phyloP scores from a whole-genome alignment of 305 asterid species.

The Caryopteris hybrid region DNA sequence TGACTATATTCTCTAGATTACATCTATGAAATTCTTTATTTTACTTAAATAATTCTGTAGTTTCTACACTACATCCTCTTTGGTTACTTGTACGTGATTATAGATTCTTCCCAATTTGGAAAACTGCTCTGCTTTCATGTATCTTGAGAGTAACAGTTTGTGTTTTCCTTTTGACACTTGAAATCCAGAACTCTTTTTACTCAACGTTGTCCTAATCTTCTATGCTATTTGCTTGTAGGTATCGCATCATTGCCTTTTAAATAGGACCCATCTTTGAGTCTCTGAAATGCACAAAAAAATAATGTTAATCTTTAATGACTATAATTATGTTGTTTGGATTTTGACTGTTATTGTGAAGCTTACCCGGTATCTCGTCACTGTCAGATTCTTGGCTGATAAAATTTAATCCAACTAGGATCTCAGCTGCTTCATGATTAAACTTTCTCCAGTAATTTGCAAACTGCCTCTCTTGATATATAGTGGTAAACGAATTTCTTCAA shows the following conservation, averaged over 20 bases:
- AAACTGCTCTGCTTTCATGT: not conserved
- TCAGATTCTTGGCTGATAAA: not conserved
- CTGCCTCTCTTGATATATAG: conserved; percentile 6
- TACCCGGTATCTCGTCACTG: not conserved
- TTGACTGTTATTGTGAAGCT: not conserved
- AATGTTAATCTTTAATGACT: not conserved
- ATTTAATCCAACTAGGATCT: not conserved
- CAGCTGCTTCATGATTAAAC: conserved; percentile 1
- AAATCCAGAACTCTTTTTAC: not conserved
- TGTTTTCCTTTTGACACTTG: not conserved
- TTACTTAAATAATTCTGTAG: not conserved
- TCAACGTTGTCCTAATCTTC: not conserved
- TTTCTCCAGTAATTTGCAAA: conserved; percentile 11
- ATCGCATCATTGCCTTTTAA: not conserved
- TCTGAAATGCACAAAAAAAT: not conserved
- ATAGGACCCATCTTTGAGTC: not conserved
- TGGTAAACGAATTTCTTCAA: not conserved
- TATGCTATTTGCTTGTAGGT: not conserved
- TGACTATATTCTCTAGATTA: conserved; percentile 5
- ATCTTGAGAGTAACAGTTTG: conserved; percentile 1
- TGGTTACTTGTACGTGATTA: not conserved
- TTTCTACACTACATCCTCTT: not conserved
- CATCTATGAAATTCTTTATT: conserved; percentile 12
- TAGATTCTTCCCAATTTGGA: conserved; percentile 12
- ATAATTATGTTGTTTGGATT: not conserved